Percentiles rank a stretch among this genome's conserved stretches.
phyloP scores from a whole-genome alignment of 208 protist genomes.

The Acanthamoeba polyphaga region DNA sequence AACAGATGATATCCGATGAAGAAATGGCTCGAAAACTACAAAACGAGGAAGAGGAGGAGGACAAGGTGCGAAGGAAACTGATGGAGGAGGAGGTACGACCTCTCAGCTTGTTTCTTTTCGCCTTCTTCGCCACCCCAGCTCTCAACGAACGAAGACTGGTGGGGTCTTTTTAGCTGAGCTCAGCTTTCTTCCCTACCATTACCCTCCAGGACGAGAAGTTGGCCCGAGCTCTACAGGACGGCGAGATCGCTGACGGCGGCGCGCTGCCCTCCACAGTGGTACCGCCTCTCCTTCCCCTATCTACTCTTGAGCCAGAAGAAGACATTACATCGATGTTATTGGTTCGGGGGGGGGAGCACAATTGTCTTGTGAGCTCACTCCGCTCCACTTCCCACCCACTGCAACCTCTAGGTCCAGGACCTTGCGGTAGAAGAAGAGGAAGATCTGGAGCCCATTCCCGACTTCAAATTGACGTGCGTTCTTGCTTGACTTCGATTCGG shows the following conservation, averaged over 20 bases:
- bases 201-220: not conserved
- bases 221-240: constrained; percentile 1
- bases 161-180: not conserved
- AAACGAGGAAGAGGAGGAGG: not conserved
- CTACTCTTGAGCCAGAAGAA: too few relatives aligned
- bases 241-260: constrained; percentile 1
- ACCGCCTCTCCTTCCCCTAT: too few relatives aligned
- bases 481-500: too few relatives aligned
- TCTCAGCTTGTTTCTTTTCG: not conserved
- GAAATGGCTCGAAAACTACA: constrained; percentile 6
- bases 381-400: too few relatives aligned
- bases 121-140: not conserved
- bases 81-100: constrained; percentile 23
- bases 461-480: not conserved
- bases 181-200: not conserved
- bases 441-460: constrained; percentile 4
- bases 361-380: not conserved
- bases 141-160: not conserved
- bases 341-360: too few relatives aligned
- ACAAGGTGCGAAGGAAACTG: not conserved
- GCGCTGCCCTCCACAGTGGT: not conserved
- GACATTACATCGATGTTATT: too few relatives aligned
- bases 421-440: not conserved
- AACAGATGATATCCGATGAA: constrained; percentile 17
- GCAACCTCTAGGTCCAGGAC: not conserved